phyloP scores from a whole-genome alignment of 2,329 filamentous ascomycete species.

The Pseudogymnoascus sp. region DNA sequence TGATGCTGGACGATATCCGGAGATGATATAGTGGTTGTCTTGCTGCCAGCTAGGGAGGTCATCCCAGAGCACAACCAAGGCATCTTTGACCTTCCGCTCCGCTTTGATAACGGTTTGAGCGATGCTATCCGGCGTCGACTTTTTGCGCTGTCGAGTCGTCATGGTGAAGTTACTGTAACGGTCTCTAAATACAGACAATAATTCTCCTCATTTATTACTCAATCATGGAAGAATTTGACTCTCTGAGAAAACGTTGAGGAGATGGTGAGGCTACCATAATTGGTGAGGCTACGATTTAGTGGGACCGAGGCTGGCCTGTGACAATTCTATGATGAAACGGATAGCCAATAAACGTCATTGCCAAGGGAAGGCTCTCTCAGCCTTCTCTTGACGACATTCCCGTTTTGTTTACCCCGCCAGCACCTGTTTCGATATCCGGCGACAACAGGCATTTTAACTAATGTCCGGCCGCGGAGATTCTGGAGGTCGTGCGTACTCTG shows the following conservation, averaged over 20 bases:
- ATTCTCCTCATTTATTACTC: neutral
- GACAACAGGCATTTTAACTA: constrained; percentile 1
- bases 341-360: neutral
- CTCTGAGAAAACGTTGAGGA: neutral
- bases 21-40: constrained; percentile 62
- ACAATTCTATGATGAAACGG: neutral
- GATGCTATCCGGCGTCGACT: constrained; percentile 19
- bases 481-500: constrained; percentile 29
- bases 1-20: constrained; percentile 55
- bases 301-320: constrained; percentile 6
- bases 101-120: constrained; percentile 18
- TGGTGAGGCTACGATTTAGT: constrained; percentile 2
- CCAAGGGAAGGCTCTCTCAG: neutral
- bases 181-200: neutral
- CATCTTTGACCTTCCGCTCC: constrained; percentile 29
- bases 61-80: constrained; percentile 39
- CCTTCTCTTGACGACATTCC: constrained; percentile 6
- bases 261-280: neutral
- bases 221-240: neutral
- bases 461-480: constrained; percentile 14
- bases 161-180: constrained; percentile 11
- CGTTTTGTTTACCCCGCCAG: constrained; percentile 1
- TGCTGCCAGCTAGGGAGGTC: constrained; percentile 44
- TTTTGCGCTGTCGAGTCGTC: constrained; percentile 22
- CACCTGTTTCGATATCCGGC: neutral